phyloP scores from a whole-genome alignment of 441 rosid genomes.

The Adansonia rubrostipa region DNA sequence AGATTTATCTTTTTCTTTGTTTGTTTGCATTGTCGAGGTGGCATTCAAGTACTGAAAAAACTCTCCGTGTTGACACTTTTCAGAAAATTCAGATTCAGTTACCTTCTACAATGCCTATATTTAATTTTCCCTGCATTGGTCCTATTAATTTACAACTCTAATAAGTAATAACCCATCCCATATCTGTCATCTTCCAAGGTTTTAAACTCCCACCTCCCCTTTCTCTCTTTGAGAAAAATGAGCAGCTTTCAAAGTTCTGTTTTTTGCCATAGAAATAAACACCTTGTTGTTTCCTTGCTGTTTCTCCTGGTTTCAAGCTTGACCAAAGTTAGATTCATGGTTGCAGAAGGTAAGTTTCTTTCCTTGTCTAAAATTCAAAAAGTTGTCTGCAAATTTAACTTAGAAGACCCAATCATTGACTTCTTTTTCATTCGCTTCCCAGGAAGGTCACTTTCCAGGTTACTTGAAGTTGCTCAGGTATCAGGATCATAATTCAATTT shows the following conservation, averaged over 20 bases:
- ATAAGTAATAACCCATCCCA: background rate
- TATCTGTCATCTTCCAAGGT: conserved; percentile 13
- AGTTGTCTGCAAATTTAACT: background rate
- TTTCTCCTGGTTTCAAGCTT: conserved; percentile 45
- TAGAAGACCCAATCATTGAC: background rate
- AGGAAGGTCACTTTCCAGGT: conserved; percentile 43
- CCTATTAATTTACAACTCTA: conserved; percentile 16
- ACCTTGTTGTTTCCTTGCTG: conserved; percentile 39
- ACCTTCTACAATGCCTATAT: conserved; percentile 30
- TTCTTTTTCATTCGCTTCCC: conserved; percentile 19
- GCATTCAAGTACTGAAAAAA: conserved; percentile 35
- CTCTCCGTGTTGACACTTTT: conserved; percentile 33
- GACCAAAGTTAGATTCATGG: conserved; percentile 34
- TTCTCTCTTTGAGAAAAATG: conserved; percentile 36
- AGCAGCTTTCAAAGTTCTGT: conserved; percentile 38
- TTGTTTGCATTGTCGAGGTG: conserved; percentile 32
- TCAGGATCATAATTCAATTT: conserved; percentile 20
- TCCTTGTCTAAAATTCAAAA: background rate
- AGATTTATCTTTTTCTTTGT: conserved; percentile 11
- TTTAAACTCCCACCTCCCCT: conserved; percentile 2
- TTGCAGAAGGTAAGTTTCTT: conserved; percentile 44
- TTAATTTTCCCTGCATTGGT: conserved; percentile 26
- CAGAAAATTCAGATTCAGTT: conserved; percentile 33
- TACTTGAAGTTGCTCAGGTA: conserved; percentile 36
- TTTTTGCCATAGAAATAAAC: conserved; percentile 37